phyloP scores from a whole-genome alignment of 2,329 filamentous ascomycete species.

The Nemania serpens region DNA sequence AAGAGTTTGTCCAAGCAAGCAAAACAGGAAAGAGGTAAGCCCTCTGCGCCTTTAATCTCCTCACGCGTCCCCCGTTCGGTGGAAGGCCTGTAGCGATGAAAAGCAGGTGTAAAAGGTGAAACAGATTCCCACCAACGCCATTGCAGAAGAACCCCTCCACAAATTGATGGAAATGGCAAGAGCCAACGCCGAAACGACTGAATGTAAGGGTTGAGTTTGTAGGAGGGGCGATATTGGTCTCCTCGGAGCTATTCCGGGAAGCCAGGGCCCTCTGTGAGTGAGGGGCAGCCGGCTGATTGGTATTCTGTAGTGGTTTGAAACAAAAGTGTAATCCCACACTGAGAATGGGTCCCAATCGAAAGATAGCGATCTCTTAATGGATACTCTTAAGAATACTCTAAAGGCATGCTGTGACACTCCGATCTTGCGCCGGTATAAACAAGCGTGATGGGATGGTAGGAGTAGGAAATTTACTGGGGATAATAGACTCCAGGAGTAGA shows the following conservation, averaged over 20 bases:
- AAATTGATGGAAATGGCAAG: conserved; percentile 27
- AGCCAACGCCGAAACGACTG: conserved; percentile 23
- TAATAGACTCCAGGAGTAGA: conserved; percentile 63
- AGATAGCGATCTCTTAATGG: not conserved
- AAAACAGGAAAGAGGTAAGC: conserved; percentile 13
- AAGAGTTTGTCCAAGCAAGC: conserved; percentile 15
- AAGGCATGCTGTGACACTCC: conserved; percentile 1
- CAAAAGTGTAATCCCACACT: conserved; percentile 9
- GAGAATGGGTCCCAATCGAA: conserved; percentile 2
- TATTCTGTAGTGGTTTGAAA: conserved; percentile 10
- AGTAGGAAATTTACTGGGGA: conserved; percentile 52
- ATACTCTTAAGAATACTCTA: not conserved
- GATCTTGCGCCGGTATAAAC: not conserved
- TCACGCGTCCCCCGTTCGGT: conserved; percentile 1
- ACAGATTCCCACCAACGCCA: conserved; percentile 29
- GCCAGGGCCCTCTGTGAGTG: conserved; percentile 1
- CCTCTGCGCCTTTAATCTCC: conserved; percentile 1
- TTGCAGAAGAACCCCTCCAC: conserved; percentile 29
- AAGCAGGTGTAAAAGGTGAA: conserved; percentile 22
- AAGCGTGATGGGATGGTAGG: not conserved
- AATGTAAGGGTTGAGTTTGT: conserved; percentile 6
- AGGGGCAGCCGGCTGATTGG: conserved; percentile 9
- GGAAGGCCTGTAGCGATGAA: conserved; percentile 17
- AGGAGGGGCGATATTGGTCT: not conserved
- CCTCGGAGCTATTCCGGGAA: conserved; percentile 11